These are phyloP conservation scores for Tritrichomonas musculus DNA, from an alignment of 208 protist species.

Conservation along the genomic window DNA sequence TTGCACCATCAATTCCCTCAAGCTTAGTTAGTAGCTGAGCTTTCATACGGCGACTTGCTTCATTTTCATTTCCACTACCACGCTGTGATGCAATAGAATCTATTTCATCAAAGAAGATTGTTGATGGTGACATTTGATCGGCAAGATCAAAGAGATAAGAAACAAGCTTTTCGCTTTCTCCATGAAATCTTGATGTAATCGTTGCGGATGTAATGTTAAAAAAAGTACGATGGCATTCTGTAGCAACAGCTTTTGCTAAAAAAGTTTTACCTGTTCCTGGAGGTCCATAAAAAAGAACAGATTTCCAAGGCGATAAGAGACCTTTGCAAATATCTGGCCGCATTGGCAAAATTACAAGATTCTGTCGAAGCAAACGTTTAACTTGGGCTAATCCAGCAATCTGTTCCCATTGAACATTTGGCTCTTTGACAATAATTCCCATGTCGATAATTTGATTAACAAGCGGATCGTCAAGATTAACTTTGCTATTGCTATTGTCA, in stretches of 20 bases:
- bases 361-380: conserved; percentile 57
- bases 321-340: conserved; percentile 59
- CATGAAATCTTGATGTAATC: conserved; percentile 68
- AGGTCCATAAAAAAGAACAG: conserved; percentile 48
- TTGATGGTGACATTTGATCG: conserved; percentile 54
- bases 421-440: not conserved
- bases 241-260: conserved; percentile 62
- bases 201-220: conserved; percentile 65
- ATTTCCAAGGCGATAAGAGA: conserved; percentile 45
- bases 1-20: conserved; percentile 39
- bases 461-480: not conserved
- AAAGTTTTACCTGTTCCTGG: conserved; percentile 58
- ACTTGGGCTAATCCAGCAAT: conserved; percentile 34
- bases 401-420: not conserved
- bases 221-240: conserved; percentile 61
- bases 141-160: conserved; percentile 68
- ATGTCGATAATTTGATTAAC: not conserved
- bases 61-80: conserved; percentile 41
- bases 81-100: conserved; percentile 47
- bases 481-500: too few relatives aligned
- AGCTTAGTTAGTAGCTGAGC: conserved; percentile 49
- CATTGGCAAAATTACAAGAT: conserved; percentile 54
- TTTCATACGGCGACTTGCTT: conserved; percentile 51
- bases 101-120: conserved; percentile 71
- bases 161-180: conserved; percentile 68